phyloP scores from a whole-genome alignment of 768 basidiomycete genomes.

The Strobilomyces echinocephalus region DNA sequence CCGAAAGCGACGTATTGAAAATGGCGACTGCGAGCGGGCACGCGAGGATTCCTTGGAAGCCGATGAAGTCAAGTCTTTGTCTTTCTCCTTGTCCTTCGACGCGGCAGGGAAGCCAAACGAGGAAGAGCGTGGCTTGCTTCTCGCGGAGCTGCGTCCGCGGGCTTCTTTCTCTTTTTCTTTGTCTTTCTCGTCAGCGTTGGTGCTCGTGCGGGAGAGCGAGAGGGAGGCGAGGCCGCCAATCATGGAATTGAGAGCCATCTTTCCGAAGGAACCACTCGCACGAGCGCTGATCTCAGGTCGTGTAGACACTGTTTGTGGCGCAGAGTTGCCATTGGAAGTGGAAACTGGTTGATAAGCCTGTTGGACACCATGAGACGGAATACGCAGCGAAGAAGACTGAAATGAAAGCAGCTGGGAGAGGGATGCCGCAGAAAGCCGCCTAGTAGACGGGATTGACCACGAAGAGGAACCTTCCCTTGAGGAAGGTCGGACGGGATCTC shows the following conservation, averaged over 20 bases:
- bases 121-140: slow-evolving; percentile 42
- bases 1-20: slow-evolving; percentile 65
- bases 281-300: slow-evolving; percentile 36
- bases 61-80: slow-evolving; percentile 35
- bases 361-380: slow-evolving; percentile 14
- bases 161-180: slow-evolving; percentile 45
- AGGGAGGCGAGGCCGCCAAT: slow-evolving; percentile 67
- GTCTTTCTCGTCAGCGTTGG: slow-evolving; percentile 35
- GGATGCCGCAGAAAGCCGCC: slow-evolving; percentile 21
- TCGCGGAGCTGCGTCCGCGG: slow-evolving; percentile 49
- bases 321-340: slow-evolving; percentile 6
- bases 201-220: slow-evolving; percentile 52
- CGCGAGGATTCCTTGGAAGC: slow-evolving; percentile 50
- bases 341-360: slow-evolving; percentile 17
- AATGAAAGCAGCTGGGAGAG: slow-evolving; percentile 25
- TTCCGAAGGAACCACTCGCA: slow-evolving; percentile 50
- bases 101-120: slow-evolving; percentile 41
- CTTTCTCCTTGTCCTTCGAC: slow-evolving; percentile 31
- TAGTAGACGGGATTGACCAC: slow-evolving; percentile 18
- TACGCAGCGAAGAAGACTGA: slow-evolving; percentile 16
- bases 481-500: slow-evolving; percentile 18
- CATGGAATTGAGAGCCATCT: slow-evolving; percentile 63
- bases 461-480: slow-evolving; percentile 17
- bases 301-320: slow-evolving; percentile 9
- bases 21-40: slow-evolving; percentile 77